Evolutionary conservation across 2,329 filamentous ascomycete species (phyloP), one percentile per base, ranked within the genome.

Genomic region (Rutstroemia sp.): DNA sequence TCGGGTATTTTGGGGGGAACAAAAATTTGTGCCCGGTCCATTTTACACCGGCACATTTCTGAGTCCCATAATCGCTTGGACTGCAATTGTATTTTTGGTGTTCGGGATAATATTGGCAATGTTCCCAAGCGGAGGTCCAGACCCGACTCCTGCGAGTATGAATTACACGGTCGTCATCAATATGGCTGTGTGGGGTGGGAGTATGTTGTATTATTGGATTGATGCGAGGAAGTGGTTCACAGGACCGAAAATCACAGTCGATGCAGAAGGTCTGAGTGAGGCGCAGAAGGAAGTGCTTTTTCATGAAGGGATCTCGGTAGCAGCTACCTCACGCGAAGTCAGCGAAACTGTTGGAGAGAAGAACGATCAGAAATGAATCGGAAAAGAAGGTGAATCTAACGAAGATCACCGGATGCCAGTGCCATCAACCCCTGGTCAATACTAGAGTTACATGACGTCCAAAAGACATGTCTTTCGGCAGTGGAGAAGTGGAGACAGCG

Each of bases 151-250:
- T 0, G 59, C 75, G 42, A 69, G 69, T 16, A 84, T 85, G 82
- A 86, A 85, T 62, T 85, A 84, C 64, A 83, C 81, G 0, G 75
- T 83, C 2, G 81, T 83, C 1, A 80, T 86, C 58, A 83, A 83
- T 60, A 73, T 73, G 37, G 75, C 76, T 4, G 76, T 85, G 1
- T 85, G 82, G 82, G 70, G 77, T 14, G 79, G 80, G 1, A 74
- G 76, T 0, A 66, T 82, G 61, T 50, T 72, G 1, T 84, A 84
- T 67, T 84, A 83, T 64, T 73, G 73, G 60, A 60, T 80, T 25
- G 75, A 79, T 69, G 81, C 80, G 6, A 71, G 75, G 54, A 83
- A 82, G 65, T 83, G 79, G 75, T 83, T 82, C 63, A 80, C 72
- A 1, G 81, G 81, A 0, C 81, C 81, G 3, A 81, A 79, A 70